Evolutionary conservation across 2,329 filamentous ascomycete species (phyloP), one percentile per base, ranked within the genome.

Genomic region (Cyphellophora europaea): DNA sequence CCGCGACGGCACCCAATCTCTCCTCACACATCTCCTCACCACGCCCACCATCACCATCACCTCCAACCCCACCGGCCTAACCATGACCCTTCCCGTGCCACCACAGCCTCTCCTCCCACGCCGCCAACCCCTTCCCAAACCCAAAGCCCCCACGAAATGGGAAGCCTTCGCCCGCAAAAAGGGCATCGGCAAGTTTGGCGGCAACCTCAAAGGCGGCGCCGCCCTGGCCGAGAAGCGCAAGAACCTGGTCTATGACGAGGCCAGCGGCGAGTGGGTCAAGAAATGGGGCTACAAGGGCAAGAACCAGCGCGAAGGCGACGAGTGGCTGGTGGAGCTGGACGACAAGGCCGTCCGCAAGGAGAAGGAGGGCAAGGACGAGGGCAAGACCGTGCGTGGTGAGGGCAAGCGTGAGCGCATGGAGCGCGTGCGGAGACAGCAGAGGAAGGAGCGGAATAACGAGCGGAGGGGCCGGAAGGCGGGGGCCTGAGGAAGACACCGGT

Each of bases 151-250:
- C 49, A 96, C 89, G 40, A 94, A 87, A 60, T 98, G 91, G 91
- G 81, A 94, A 67, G 77, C 81, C 53, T 98, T 98, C 66, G 91
- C 91, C 30, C 82, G 79, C 60, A 93, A 93, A 76, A 93, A 95
- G 72, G 91, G 91, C 37, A 96, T 98, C 34, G 63, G 63, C 65
- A 84, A 82, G 66, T 77, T 79, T 62, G 93, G 88, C 74, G 62
- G 61, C n/a, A 56, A 51, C 5, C 52, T 54, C 6, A 49, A 49
- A 13, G 44, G 47, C 11, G 50, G 82, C 48, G 86, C 91, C 56
- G 71, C 79, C 59, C 72, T 77, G 43, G 69, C 62, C 72, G 48
- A 50, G 4, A 72, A 76, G 27, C 54, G 58, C 44, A 65, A 65
- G 58, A 82, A 94, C 65, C 65, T 88, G 51, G 77, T 81, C 37